Base-by-base conservation (phyloP, 345 rosid species). In the Erysimum cheiranthoides region DNA sequence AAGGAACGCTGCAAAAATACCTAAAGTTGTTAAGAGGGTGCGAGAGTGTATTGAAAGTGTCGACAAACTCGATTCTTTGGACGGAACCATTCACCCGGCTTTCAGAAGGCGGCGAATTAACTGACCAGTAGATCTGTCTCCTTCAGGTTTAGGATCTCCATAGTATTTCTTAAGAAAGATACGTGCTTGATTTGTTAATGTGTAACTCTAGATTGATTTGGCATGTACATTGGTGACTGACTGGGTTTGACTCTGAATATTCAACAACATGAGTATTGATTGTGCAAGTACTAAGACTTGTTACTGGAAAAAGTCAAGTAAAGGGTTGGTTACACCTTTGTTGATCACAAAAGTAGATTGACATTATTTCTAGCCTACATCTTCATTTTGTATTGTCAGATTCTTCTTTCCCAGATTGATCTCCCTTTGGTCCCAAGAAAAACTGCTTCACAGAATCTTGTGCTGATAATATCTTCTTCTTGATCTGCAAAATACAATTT, bases 1-100 rank as follows among this genome's bases (percentile, higher is more conserved):
- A 2, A 81, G 73, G 46, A 89, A 87, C 61, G 57, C 76, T 32
- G 63, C 86, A 0, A 75, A 85, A 11, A 30, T 85, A 80, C 93
- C 91, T 6, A 59, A 59, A 40, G 76, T 85, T 68, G 54, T 85
- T 51, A 85, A 87, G 82, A 84, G 91, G 75, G 39, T 88, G 86
- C 81, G 80, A 56, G 90, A 86, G 17, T 89, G 89, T 70, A 66
- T 87, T 17, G 82, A 83, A 43, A 79, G 71, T 67, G 85, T 90
- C 3, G 82, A 85, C 73, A 80, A 82, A 31, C 80, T 88, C 47
- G 84, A 81, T 75, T 82, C 90, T 13, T 47, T 58, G 50, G 74
- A 73, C 21, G 81, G 75, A 60, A 81, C 35, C 72, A 79, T 91
- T 69, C 89, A 86, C 81, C 92, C 88, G 1, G 84, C 82, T 58